Evolutionary conservation across 305 asterid species (phyloP).

Genomic region (Coffea humblotiana): DNA sequence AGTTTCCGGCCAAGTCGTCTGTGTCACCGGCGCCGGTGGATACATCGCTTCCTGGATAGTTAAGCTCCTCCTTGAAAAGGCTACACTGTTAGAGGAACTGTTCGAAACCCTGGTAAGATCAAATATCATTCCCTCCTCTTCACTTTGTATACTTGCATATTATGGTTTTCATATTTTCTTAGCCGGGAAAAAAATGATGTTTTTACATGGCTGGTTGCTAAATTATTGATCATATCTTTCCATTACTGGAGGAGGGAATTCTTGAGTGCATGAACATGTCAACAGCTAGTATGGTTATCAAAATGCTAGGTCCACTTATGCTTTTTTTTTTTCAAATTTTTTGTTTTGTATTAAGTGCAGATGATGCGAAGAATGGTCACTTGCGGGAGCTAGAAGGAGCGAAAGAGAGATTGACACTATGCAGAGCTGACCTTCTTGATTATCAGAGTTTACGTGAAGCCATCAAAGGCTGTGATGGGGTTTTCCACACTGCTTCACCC

Average conservation of each 20-base stretch:
- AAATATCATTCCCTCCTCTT: too few species aligned
- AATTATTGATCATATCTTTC: neutral
- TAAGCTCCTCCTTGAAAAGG: conserved; percentile 76
- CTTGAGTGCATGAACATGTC: neutral
- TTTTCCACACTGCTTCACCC: conserved; percentile 95
- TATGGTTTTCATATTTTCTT: neutral
- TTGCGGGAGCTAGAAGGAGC: conserved; percentile 89
- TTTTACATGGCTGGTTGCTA: neutral
- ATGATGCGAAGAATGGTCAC: conserved; percentile 78
- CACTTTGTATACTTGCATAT: neutral
- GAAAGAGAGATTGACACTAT: conserved; percentile 63
- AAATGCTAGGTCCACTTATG: neutral
- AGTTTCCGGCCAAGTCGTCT: conserved; percentile 60
- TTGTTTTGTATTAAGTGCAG: conserved; percentile 28
- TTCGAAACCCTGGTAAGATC: conserved; percentile 74
- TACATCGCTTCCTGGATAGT: conserved; percentile 96
- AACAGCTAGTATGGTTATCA: neutral
- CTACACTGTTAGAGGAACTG: conserved; percentile 84
- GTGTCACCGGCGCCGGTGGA: conserved; percentile 98
- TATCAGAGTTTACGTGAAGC: conserved; percentile 72
- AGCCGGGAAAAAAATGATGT: neutral
- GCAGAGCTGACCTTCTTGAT: conserved; percentile 78
- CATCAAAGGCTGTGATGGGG: conserved; percentile 88
- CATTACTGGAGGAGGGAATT: neutral
- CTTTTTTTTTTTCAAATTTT: neutral